Evolutionary conservation across 2,329 filamentous ascomycete species (phyloP), one percentile per base, ranked within the genome.

Genomic region (Fusarium luffae): DNA sequence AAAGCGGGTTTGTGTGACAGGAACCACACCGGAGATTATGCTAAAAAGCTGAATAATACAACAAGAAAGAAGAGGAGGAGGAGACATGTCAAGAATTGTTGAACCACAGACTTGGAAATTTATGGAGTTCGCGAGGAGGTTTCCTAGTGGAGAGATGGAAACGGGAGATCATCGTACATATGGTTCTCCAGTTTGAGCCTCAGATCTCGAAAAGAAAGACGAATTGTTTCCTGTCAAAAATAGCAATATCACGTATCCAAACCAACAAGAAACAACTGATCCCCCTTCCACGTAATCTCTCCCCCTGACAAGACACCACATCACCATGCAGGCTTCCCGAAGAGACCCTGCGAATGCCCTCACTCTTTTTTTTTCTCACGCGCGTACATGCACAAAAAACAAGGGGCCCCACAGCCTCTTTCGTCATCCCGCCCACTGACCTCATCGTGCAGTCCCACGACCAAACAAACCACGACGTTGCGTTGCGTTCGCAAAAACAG

Each of bases 341-440:
- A 43, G 48, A 44, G 54, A 69, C 50, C 65, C 66, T 65, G 43
- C 21, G 54, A 47, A 63, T 68, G 23, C 55, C 67, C 56, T 69
- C 48, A 59, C 41, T 44, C 12, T 25, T 27, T 41, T 27, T 42
- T n/a, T 48, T 32, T 18, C 28, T 18, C 23, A 37, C 34, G 14
- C 32, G 34, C 49, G 49, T 41, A 27, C 34, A 41, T 30, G 28
- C 28, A 30, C 13, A 14, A 50, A n/a, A 51, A 32, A 41, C 23
- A 28, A 44, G 40, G 8, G 21, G 63, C 12, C 49, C 61, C 67
- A 62, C 61, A 23, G 48, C 58, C 34, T 28, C 46, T 49, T 75
- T 75, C 74, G 74, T 75, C 74, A 75, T 75, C 70, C 69, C 69
- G 66, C 28, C 59, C 64, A 18, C 66, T 77, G 75, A 77, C 75